Percentiles rank a stretch among this genome's conserved stretches.
Evolutionary conservation across 129 eudicot genomes (phyloP).

Genomic region (Centaurea solstitialis): DNA sequence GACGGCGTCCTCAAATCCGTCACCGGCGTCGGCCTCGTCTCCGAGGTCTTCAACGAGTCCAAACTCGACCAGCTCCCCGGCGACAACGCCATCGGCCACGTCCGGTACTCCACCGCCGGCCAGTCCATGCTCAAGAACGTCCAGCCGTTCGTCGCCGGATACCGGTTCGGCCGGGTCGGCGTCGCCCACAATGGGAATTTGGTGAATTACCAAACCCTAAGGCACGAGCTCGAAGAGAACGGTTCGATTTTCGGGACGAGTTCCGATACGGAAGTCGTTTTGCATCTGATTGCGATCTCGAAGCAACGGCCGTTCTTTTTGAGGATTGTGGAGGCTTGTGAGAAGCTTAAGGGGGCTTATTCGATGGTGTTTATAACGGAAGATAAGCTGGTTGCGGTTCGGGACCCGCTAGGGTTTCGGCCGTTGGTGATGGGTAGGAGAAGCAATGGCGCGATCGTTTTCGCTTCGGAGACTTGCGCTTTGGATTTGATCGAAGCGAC

Average conservation of each 20-base stretch:
- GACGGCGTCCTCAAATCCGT: conserved; percentile 60
- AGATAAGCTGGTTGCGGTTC: conserved; percentile 64
- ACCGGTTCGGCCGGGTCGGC: conserved; percentile 52
- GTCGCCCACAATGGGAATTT: conserved; percentile 74
- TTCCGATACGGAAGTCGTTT: conserved; percentile 70
- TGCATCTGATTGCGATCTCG: conserved; percentile 60
- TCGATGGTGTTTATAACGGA: conserved; percentile 68
- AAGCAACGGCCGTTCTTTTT: conserved; percentile 53
- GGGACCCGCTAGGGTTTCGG: conserved; percentile 72
- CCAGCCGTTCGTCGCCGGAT: conserved; percentile 65
- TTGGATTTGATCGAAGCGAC: conserved; percentile 66
- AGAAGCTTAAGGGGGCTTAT: conserved; percentile 62
- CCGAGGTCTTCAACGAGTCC: conserved; percentile 57
- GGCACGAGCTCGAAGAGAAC: conserved; percentile 53
- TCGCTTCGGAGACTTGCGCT: conserved; percentile 77
- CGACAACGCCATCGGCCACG: conserved; percentile 60
- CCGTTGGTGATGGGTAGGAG: conserved; percentile 74
- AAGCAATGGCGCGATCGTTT: conserved; percentile 69
- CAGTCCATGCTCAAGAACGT: conserved; percentile 59
- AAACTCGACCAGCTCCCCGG: conserved; percentile 61
- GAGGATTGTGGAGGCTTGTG: conserved; percentile 70
- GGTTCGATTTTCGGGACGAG: conserved; percentile 77
- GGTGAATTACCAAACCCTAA: conserved; percentile 51
- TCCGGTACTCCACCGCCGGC: conserved; percentile 69
- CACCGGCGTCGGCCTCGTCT: conserved; percentile 76